phyloP scores from a whole-genome alignment of 192 early-diverging fungal species.

The Podila epigama region DNA sequence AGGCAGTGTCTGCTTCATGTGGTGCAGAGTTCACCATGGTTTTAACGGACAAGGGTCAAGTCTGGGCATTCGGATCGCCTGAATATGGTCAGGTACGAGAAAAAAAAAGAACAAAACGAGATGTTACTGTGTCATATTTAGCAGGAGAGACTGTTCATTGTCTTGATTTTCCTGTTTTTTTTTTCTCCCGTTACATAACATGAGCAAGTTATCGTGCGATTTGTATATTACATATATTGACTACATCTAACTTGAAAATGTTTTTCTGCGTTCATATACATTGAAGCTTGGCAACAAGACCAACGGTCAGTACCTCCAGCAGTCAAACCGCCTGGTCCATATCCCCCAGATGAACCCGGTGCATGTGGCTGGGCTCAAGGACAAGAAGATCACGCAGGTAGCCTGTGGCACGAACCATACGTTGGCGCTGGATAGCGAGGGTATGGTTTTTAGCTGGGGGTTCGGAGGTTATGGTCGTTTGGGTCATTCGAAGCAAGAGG shows the following conservation, averaged over 20 bases:
- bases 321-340: slow-evolving; percentile 49
- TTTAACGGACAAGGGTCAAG: slow-evolving; percentile 52
- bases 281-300: slow-evolving; percentile 61
- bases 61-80: slow-evolving; percentile 58
- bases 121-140: too few relatives aligned
- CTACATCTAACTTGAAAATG: background rate
- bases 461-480: slow-evolving; percentile 72
- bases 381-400: slow-evolving; percentile 50
- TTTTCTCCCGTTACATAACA: too few relatives aligned
- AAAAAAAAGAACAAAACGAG: background rate
- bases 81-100: slow-evolving; percentile 59
- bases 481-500: slow-evolving; percentile 63
- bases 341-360: slow-evolving; percentile 52
- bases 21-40: slow-evolving; percentile 57
- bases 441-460: slow-evolving; percentile 70
- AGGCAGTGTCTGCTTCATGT: slow-evolving; percentile 49
- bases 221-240: background rate
- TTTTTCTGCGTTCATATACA: too few relatives aligned
- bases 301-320: slow-evolving; percentile 53
- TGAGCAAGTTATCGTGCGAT: too few relatives aligned
- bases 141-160: background rate
- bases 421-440: slow-evolving; percentile 58
- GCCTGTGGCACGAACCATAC: slow-evolving; percentile 72
- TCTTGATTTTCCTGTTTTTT: background rate
- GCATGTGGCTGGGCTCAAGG: slow-evolving; percentile 38